Evolutionary conservation across 2,329 filamentous ascomycete genomes (phyloP).

Genomic region (Sclerotinia borealis): DNA sequence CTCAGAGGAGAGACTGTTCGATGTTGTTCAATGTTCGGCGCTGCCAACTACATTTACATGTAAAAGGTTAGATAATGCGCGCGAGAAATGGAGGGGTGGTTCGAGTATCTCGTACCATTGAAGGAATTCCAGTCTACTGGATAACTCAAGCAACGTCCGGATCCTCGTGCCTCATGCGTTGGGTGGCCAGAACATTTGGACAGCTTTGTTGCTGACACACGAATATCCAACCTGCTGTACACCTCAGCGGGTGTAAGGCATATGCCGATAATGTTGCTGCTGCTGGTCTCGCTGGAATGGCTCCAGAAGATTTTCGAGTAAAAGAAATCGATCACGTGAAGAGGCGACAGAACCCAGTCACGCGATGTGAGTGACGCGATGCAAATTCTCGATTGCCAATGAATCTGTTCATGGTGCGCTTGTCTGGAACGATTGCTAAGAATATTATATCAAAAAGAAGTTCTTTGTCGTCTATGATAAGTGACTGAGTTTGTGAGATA

Average conservation of each 20-base stretch:
- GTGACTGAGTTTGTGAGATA: neutral
- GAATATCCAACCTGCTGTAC: neutral
- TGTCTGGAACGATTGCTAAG: neutral
- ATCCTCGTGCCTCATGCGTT: neutral
- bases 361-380: neutral
- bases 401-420: neutral
- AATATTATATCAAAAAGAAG: neutral
- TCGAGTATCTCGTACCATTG: neutral
- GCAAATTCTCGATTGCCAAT: neutral
- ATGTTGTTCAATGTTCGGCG: neutral
- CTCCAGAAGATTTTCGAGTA: neutral
- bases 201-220: neutral
- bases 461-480: neutral
- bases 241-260: neutral
- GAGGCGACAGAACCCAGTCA: neutral
- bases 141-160: neutral
- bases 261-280: neutral
- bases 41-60: neutral
- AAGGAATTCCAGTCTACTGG: neutral
- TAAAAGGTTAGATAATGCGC: neutral
- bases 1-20: no score
- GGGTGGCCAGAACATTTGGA: neutral
- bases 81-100: neutral
- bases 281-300: neutral
- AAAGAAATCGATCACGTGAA: neutral